These are phyloP conservation scores for Salvia splendens DNA, from an alignment of 257 asterid species.

Conservation along the genomic window DNA sequence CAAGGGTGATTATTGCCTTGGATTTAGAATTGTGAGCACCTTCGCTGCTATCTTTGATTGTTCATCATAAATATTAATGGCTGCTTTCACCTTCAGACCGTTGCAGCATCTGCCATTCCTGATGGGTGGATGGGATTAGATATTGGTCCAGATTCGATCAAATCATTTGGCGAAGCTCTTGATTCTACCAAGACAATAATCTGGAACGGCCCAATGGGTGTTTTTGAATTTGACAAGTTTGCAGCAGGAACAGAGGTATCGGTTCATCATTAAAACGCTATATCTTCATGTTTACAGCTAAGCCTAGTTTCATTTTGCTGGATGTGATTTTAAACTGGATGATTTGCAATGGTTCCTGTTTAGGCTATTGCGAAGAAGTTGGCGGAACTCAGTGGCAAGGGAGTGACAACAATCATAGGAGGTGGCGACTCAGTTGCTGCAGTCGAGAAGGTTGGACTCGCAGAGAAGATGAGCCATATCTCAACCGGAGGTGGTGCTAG, in stretches of 20 bases:
- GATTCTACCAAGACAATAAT: conserved; percentile 70
- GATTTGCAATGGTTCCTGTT: not conserved
- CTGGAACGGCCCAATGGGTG: conserved; percentile 96
- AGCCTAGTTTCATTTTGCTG: not conserved
- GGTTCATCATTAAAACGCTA: not conserved
- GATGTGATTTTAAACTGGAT: not conserved
- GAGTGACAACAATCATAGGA: conserved; percentile 88
- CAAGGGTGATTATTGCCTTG: not conserved
- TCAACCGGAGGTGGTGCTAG: conserved; percentile 96
- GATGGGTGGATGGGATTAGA: conserved; percentile 95
- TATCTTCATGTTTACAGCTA: not conserved
- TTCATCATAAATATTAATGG: not conserved
- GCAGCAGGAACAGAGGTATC: conserved; percentile 86
- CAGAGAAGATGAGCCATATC: conserved; percentile 94
- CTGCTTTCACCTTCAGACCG: conserved; percentile 41
- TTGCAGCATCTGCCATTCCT: conserved; percentile 78
- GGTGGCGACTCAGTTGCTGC: conserved; percentile 98
- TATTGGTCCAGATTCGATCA: conserved; percentile 78
- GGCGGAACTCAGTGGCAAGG: conserved; percentile 88
- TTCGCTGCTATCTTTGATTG: not conserved
- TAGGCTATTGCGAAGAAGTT: conserved; percentile 75
- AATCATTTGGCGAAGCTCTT: conserved; percentile 60
- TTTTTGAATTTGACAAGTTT: conserved; percentile 81
- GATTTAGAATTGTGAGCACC: not conserved
- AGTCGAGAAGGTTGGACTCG: conserved; percentile 87